These are phyloP conservation scores for Pseudocercospora pini-densiflorae DNA, from an alignment of 2,329 filamentous ascomycete species.

Conservation along the genomic window DNA sequence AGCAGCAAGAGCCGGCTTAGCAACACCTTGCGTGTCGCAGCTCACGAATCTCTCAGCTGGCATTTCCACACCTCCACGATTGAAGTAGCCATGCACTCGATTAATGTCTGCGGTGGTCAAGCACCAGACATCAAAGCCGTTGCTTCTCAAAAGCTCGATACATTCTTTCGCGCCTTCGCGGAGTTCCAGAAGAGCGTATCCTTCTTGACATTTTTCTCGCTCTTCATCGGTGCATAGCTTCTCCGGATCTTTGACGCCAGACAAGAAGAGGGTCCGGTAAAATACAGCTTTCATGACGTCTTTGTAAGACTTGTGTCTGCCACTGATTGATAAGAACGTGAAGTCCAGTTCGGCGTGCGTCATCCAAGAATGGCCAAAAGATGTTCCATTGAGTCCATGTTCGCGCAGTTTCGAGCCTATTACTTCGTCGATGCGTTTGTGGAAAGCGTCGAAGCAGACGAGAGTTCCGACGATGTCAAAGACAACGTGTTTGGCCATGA, in stretches of 20 bases:
- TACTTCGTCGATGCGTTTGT: slow-evolving; percentile 46
- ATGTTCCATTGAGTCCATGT: slow-evolving; percentile 47
- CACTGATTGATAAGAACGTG: slow-evolving; percentile 54
- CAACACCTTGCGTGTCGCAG: slow-evolving; percentile 55
- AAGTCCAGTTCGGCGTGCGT: slow-evolving; percentile 55
- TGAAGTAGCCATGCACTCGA: slow-evolving; percentile 59
- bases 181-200: slow-evolving; percentile 42
- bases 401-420: slow-evolving; percentile 49
- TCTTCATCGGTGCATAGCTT: slow-evolving; percentile 51
- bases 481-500: slow-evolving; percentile 36
- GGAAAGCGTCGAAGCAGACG: slow-evolving; percentile 53
- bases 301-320: slow-evolving; percentile 50
- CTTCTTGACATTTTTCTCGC: slow-evolving; percentile 44
- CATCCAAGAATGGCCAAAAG: slow-evolving; percentile 55
- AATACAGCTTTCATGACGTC: slow-evolving; percentile 52
- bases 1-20: slow-evolving; percentile 55
- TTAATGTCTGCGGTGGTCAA: slow-evolving; percentile 58
- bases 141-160: slow-evolving; percentile 48
- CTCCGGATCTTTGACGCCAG: slow-evolving; percentile 51
- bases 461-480: slow-evolving; percentile 57
- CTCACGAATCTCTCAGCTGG: slow-evolving; percentile 56
- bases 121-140: slow-evolving; percentile 59
- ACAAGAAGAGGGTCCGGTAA: slow-evolving; percentile 53
- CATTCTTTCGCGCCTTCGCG: slow-evolving; percentile 49
- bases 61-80: slow-evolving; percentile 54